Conservation (phyloP, 129 eudicot genomes). For the Tagetes erecta region DNA sequence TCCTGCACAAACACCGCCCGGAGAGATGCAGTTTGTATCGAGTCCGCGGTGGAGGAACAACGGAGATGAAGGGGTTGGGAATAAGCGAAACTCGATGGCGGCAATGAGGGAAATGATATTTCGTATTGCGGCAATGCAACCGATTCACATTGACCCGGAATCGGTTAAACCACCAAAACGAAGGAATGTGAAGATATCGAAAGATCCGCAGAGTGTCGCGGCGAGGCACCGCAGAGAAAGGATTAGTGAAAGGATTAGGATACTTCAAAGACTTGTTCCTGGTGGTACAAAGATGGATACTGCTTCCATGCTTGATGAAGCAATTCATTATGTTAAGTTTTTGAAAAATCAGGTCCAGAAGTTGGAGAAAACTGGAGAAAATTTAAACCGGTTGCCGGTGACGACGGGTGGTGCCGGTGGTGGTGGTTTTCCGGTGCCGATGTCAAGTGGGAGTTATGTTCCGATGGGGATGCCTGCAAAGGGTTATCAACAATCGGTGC, state of each 20-base stretch:
- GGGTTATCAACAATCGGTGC: constrained; percentile 35
- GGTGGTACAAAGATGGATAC: constrained; percentile 98
- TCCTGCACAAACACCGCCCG: constrained; percentile 13
- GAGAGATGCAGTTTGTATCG: constrained; percentile 37
- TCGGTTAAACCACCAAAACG: constrained; percentile 82
- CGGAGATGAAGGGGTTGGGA: constrained; percentile 21
- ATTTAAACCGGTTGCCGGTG: constrained; percentile 26
- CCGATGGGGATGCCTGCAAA: constrained; percentile 36
- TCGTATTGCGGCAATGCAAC: constrained; percentile 88
- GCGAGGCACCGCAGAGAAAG: constrained; percentile 88
- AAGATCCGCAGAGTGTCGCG: constrained; percentile 89
- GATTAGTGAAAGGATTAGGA: constrained; percentile 88
- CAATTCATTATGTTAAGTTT: constrained; percentile 87
- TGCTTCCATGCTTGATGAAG: constrained; percentile 92
- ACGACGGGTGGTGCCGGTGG: constrained; percentile 24
- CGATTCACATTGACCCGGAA: constrained; percentile 87
- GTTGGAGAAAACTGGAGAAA: constrained; percentile 58
- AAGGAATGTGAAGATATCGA: constrained; percentile 84
- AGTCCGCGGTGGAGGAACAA: constrained; percentile 37
- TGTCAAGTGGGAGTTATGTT: constrained; percentile 57
- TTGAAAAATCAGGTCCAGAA: constrained; percentile 77
- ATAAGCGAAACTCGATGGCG: constrained; percentile 65
- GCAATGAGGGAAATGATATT: constrained; percentile 92
- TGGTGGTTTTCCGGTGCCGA: constrained; percentile 71
- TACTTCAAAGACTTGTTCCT: constrained; percentile 84